phyloP scores from a whole-genome alignment of 164 flowering plant species.

The Houttuynia cordata region DNA sequence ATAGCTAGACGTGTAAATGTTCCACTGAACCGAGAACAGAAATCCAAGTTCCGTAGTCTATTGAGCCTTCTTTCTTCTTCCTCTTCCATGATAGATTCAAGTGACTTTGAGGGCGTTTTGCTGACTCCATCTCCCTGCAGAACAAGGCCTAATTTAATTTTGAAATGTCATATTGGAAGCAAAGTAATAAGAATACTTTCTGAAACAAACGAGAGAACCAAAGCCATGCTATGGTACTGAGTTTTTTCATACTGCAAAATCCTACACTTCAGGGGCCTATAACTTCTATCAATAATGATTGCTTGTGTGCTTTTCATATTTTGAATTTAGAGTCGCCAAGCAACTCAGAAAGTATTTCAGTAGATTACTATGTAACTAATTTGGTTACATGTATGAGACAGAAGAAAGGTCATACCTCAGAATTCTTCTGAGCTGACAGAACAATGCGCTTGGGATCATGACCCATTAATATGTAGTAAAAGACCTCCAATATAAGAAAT shows the following conservation, averaged over 20 bases:
- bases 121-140: slow-evolving; percentile 37
- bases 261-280: too few species aligned
- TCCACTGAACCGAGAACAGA: slow-evolving; percentile 70
- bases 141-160: neutral
- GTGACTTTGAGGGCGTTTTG: slow-evolving; percentile 37
- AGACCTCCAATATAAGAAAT: slow-evolving; percentile 74
- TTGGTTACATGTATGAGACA: neutral
- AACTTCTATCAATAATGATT: too few species aligned
- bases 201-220: too few species aligned
- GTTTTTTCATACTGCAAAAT: too few species aligned
- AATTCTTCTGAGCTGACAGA: slow-evolving; percentile 25
- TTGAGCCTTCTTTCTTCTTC: slow-evolving; percentile 48
- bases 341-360: neutral
- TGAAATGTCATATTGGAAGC: too few species aligned
- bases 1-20: slow-evolving; percentile 58
- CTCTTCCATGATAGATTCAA: slow-evolving; percentile 59
- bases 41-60: slow-evolving; percentile 31
- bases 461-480: slow-evolving; percentile 57
- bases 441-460: slow-evolving; percentile 75
- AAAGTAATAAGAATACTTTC: too few species aligned
- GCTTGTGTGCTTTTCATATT: too few species aligned
- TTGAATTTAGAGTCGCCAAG: too few species aligned
- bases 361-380: neutral
- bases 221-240: too few species aligned
- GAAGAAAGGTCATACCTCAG: slow-evolving; percentile 35